Evolutionary conservation across 345 rosid genomes (phyloP), one percentile per base, ranked within the genome.

Genomic region (Salix suchowensis): DNA sequence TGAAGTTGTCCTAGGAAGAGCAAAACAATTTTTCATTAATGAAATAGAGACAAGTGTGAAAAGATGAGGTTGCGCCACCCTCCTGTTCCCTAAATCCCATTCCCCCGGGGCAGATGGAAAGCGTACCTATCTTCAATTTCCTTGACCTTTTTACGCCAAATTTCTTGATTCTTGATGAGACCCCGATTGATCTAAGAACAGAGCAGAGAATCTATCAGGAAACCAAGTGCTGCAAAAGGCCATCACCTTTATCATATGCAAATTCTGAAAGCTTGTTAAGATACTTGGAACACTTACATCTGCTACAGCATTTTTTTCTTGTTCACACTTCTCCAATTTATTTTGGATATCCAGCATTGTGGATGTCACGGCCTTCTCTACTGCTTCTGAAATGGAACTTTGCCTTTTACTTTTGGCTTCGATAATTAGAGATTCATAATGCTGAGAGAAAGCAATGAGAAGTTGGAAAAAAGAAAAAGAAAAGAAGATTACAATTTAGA

Each of bases 331-430:
- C 28, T 89, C 97, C 72, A 92, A 79, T 76, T 90, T 82, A 67
- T 70, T 85, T 82, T 91, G 96, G 74, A 93, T 84, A 60, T 86
- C 94, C 73, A 82, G 91, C 87, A 89, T 79, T 74, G 86, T 84
- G 32, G 84, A 86, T 72, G 83, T 83, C 81, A 88, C 85, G 46
- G 86, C 88, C 79, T 89, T 84, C 78, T 93, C 98, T 15, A 88
- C 90, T 68, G 92, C 91, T 79, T 89, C 93, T 11, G 85, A 55
- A 67, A 87, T 75, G 42, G 78, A 78, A 85, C 84, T 87, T 32
- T 93, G 95, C 79, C 86, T 86, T 82, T 84, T 89, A 80, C 88
- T 88, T 89, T 89, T 91, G 76, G 88, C 92, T 79, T 93, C 98
- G 13, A 80, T 78, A 71, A 92, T 87, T 52, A 88, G 87, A 73